Evolutionary conservation across 345 rosid species (phyloP), one percentile per base, ranked within the genome.

Genomic region (Mangifera indica): DNA sequence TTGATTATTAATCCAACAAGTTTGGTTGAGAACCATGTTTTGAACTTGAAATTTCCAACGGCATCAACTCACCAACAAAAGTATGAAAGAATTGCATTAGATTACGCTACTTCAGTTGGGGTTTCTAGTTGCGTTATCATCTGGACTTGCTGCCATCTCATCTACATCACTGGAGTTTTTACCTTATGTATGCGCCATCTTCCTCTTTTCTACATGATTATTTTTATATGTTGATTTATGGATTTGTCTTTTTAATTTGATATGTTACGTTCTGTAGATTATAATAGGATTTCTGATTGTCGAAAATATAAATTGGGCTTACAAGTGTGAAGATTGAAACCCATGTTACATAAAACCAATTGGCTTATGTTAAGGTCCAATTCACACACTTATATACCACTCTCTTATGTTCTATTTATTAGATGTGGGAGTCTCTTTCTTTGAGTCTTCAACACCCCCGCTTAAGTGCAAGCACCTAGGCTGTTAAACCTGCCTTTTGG

Each of bases 91-190:
- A 32, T 29, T 49, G 45, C 51, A 32, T 51, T 80, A 78, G 61
- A 95, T 91, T 97, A 92, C 76, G 91, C 77, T 88, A 11, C 76
- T 93, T 84, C 90, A 81, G 75, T 71, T 87, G 58, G 88, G 81
- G 18, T 75, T 95, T 45, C 45, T 88, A 21, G 64, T 87, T 37
- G 90, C 92, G 74, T 69, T 92, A 63, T 79, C 85, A 10, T 92
- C 91, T 67, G 97, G 97, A 34, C 29, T 88, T 72, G 83, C 86
- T 6, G 92, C 89, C n/a, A 86, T 94, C 80, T 91, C 81, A 84
- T 92, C 76, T 92, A 89, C 83, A 82, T 91, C 77, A 68, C 83
- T 74, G 99, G 97, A 76, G 80, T 95, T 83, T 85, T 97, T 51
- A 73, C 79, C 84, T 82, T 83, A 60, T 72, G 98, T 92, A 78